Evolutionary conservation across 148 eudicot genomes (phyloP).

Genomic region (Vaccinium darrowii): DNA sequence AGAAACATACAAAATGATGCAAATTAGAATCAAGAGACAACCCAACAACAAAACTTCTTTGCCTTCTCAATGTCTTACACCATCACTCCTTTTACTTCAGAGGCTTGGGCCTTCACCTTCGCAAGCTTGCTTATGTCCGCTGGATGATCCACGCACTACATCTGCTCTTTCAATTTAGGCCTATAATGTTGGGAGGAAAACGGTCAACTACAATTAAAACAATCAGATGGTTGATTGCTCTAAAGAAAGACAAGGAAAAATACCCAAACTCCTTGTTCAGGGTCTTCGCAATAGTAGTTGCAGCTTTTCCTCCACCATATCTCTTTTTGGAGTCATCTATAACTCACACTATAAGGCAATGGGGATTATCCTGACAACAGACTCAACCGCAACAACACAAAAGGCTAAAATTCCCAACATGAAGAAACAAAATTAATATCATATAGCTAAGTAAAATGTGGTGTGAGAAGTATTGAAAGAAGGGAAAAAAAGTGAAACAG

Average conservation of each 20-base stretch:
- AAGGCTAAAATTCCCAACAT: slow-evolving; percentile 20
- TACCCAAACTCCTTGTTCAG: slow-evolving; percentile 32
- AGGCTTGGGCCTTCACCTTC: slow-evolving; percentile 31
- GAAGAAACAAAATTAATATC: slow-evolving; percentile 5
- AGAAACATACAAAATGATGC: neutral
- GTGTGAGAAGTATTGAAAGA: neutral
- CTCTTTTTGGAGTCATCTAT: slow-evolving; percentile 25
- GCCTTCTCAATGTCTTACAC: slow-evolving; percentile 34
- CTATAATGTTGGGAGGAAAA: slow-evolving; percentile 7
- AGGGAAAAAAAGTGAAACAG: neutral
- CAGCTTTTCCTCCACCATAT: slow-evolving; percentile 33
- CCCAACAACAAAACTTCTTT: slow-evolving; percentile 1
- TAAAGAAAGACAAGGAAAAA: neutral
- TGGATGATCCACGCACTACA: slow-evolving; percentile 30
- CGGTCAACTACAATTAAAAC: neutral
- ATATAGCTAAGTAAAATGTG: neutral
- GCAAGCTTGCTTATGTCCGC: slow-evolving; percentile 29
- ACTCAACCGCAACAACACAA: slow-evolving; percentile 31
- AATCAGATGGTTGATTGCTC: neutral
- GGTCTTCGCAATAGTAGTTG: slow-evolving; percentile 30
- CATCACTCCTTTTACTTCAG: slow-evolving; percentile 35
- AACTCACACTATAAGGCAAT: slow-evolving; percentile 29
- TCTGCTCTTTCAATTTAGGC: slow-evolving; percentile 27
- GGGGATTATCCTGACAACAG: slow-evolving; percentile 27
- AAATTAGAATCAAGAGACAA: neutral